Evolutionary conservation across 495 filamentous ascomycete species (phyloP).

Genomic region (Corynascus novoguineensis): DNA sequence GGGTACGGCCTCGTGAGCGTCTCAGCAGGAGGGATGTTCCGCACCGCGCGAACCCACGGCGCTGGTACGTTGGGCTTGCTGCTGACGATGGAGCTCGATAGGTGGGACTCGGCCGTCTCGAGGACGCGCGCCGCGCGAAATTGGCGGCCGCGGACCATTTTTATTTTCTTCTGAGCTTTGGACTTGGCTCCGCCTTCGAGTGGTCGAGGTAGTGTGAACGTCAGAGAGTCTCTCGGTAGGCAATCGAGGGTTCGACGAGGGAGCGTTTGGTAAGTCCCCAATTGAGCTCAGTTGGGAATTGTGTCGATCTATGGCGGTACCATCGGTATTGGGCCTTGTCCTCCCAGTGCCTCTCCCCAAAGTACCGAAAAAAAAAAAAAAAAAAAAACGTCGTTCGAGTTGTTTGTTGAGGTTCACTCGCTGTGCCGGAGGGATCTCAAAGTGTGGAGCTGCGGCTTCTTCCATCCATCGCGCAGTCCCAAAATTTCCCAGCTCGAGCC

Average conservation of each 20-base stretch:
- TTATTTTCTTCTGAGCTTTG: not conserved
- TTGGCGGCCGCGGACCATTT: constrained; percentile 44
- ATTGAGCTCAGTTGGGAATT: not conserved
- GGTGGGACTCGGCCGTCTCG: constrained; percentile 55
- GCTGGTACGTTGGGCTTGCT: constrained; percentile 40
- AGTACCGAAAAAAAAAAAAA: no score
- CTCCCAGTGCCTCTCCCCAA: not conserved
- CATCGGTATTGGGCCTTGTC: not conserved
- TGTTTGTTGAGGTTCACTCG: not conserved
- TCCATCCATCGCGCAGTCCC: not conserved
- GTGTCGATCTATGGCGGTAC: not conserved
- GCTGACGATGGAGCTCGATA: constrained; percentile 43
- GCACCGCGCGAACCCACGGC: constrained; percentile 70
- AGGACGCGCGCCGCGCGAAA: constrained; percentile 69
- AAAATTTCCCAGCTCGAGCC: constrained; percentile 7
- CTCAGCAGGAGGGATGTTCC: constrained; percentile 73
- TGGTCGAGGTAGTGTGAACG: no score
- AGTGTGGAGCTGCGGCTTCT: constrained; percentile 11
- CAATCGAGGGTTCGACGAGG: not conserved
- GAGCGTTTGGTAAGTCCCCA: not conserved
- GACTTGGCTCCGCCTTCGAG: not conserved
- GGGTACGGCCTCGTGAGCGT: constrained; percentile 62
- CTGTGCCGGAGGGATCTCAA: no score
- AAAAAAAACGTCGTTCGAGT: no score
- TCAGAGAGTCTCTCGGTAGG: no score